Conservation (phyloP, 352 stramenopile genomes). For the Globisporangium radiosum region DNA sequence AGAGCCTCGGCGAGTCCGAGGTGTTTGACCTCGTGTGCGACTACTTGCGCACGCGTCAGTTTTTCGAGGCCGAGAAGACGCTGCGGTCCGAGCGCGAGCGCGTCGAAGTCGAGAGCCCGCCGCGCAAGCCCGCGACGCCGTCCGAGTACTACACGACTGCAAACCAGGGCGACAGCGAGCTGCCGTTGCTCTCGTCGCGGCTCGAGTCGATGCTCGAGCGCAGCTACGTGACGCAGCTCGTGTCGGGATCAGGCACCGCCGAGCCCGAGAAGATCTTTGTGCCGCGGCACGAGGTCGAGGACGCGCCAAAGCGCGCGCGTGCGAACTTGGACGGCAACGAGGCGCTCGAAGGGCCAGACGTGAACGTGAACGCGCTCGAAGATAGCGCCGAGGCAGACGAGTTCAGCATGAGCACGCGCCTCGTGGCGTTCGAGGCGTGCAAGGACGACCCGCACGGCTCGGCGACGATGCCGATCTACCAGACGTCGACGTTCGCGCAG, state of each 20-base stretch:
- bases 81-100: slow-evolving; percentile 64
- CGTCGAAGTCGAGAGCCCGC: slow-evolving; percentile 16
- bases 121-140: slow-evolving; percentile 8
- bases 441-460: slow-evolving; percentile 88
- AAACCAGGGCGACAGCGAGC: slow-evolving; percentile 30
- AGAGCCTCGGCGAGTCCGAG: slow-evolving; percentile 76
- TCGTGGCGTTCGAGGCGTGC: slow-evolving; percentile 77
- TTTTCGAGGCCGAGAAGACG: slow-evolving; percentile 76
- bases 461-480: slow-evolving; percentile 90
- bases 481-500: slow-evolving; percentile 88
- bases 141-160: slow-evolving; percentile 18
- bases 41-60: slow-evolving; percentile 82
- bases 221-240: slow-evolving; percentile 80
- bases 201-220: slow-evolving; percentile 79
- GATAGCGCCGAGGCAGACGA: slow-evolving; percentile 31
- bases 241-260: slow-evolving; percentile 51
- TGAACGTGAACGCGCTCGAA: slow-evolving; percentile 25
- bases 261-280: slow-evolving; percentile 79
- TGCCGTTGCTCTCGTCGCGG: slow-evolving; percentile 41
- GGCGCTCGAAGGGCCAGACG: slow-evolving; percentile 32
- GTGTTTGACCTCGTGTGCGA: slow-evolving; percentile 86
- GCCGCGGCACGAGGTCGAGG: slow-evolving; percentile 54
- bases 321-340: slow-evolving; percentile 76
- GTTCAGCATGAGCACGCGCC: slow-evolving; percentile 62
- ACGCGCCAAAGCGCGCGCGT: slow-evolving; percentile 36